phyloP scores from a whole-genome alignment of 1,284 basidiomycete species.

The Ceratobasidium sp. region DNA sequence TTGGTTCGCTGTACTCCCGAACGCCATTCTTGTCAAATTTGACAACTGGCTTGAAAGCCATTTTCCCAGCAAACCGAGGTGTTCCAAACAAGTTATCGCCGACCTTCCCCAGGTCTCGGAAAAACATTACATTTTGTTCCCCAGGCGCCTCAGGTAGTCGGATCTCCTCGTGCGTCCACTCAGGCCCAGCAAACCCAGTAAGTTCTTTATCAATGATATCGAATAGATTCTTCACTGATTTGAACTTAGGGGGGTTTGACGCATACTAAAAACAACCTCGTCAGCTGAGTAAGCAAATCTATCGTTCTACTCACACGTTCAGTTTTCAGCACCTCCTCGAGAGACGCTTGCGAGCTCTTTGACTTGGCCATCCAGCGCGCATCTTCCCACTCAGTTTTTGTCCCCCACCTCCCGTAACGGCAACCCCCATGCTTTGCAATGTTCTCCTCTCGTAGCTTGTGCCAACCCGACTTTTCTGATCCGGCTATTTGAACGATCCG shows the following conservation, averaged over 20 bases:
- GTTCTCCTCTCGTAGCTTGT: background rate
- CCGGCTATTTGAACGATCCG: background rate
- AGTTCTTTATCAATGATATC: background rate
- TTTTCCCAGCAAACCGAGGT: background rate
- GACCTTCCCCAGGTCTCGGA: background rate
- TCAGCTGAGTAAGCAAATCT: too few relatives aligned
- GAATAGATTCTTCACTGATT: background rate
- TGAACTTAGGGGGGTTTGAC: background rate
- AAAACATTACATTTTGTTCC: background rate
- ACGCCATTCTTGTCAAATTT: background rate
- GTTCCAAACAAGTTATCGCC: background rate
- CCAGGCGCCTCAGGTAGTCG: background rate
- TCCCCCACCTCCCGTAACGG: background rate
- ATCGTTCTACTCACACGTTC: slow-evolving; percentile 8
- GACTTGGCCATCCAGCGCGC: background rate
- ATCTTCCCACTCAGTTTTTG: slow-evolving; percentile 4
- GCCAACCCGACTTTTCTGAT: background rate
- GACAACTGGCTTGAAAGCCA: background rate
- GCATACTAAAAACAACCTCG: too few relatives aligned
- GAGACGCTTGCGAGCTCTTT: background rate
- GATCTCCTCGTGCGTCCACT: background rate
- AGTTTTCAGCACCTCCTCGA: slow-evolving; percentile 9
- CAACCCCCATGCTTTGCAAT: background rate
- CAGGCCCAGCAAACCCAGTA: background rate
- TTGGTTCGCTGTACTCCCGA: background rate